These are phyloP conservation scores for Ascochyta viciae-villosae DNA, from an alignment of 2,329 filamentous ascomycete genomes.

Conservation along the genomic window DNA sequence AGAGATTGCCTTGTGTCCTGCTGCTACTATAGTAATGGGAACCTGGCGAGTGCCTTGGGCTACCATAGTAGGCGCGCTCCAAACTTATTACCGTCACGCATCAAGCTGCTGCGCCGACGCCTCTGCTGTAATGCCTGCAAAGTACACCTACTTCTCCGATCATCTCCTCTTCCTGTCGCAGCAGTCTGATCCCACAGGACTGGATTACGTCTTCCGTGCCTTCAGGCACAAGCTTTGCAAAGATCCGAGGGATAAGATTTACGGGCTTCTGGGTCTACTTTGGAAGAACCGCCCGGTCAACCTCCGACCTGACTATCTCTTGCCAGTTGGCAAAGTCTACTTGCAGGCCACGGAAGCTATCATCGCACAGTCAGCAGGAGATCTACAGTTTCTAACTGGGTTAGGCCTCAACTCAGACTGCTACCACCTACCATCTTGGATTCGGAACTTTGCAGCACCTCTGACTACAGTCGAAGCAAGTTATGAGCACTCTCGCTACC, in stretches of 20 bases:
- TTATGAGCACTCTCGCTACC: neutral
- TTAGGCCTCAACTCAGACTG: neutral
- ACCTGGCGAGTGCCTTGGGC: neutral
- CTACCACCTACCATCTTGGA: constrained; percentile 2
- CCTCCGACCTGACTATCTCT: neutral
- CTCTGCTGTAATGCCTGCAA: neutral
- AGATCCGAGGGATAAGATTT: constrained; percentile 7
- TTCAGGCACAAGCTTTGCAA: constrained; percentile 11
- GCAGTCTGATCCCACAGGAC: neutral
- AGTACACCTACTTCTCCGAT: constrained; percentile 4
- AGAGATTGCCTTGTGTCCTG: constrained; percentile 3
- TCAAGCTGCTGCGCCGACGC: neutral
- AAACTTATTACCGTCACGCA: neutral
- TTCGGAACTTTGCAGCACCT: constrained; percentile 1
- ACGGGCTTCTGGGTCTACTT: constrained; percentile 3
- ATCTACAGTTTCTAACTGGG: constrained; percentile 4
- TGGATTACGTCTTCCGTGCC: neutral
- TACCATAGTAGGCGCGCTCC: neutral
- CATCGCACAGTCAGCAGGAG: neutral
- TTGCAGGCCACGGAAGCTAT: neutral
- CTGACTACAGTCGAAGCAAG: constrained; percentile 1
- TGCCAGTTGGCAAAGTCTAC: neutral
- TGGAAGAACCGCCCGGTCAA: neutral
- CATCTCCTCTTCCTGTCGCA: neutral
- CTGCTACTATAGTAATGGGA: neutral